Percentiles rank a stretch among this genome's conserved stretches.
Evolutionary conservation across 2,329 filamentous ascomycete species (phyloP).

Genomic region (Fusarium veterinarium): DNA sequence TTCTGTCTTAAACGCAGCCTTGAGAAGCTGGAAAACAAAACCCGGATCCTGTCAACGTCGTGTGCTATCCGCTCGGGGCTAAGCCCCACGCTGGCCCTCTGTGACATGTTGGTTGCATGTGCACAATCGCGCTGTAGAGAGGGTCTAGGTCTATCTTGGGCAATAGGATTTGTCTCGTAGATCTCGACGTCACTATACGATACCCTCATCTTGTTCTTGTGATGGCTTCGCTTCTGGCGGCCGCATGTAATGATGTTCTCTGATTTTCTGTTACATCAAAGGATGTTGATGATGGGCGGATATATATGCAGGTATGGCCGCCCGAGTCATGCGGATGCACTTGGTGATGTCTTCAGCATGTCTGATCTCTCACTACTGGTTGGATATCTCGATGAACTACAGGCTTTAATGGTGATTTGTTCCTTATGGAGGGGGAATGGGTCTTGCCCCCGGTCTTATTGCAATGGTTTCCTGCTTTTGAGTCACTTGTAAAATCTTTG

Average conservation of each 20-base stretch:
- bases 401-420: not conserved
- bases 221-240: constrained; percentile 3
- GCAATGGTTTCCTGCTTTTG: not conserved
- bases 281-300: not conserved
- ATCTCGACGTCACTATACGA: constrained; percentile 35
- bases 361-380: not conserved
- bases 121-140: constrained; percentile 22
- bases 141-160: constrained; percentile 9
- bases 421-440: not conserved
- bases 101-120: constrained; percentile 24
- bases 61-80: not conserved
- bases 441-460: not conserved
- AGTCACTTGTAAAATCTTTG: not conserved
- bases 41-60: constrained; percentile 10
- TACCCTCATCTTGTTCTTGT: not conserved
- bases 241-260: not conserved
- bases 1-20: constrained; percentile 8
- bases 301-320: not conserved
- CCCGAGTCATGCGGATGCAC: constrained; percentile 26
- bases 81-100: constrained; percentile 7
- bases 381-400: not conserved
- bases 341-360: constrained; percentile 1
- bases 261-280: not conserved
- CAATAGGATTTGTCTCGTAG: constrained; percentile 20
- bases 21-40: constrained; percentile 10